Conservation (phyloP, 2,329 filamentous ascomycete genomes). For the Pseudogymnoascus sp. region DNA sequence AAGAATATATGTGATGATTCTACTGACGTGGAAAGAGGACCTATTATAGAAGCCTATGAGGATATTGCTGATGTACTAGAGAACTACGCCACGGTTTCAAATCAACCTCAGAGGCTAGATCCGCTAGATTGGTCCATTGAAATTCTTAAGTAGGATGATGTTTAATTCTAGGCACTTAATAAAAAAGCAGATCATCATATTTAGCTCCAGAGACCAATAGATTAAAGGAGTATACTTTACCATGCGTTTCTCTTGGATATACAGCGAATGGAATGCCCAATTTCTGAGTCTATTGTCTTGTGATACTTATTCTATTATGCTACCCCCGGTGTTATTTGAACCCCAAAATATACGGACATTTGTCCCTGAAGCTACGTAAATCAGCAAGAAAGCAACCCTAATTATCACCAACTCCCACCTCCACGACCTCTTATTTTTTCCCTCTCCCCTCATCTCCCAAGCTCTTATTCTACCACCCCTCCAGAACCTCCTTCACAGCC, state of each 20-base stretch:
- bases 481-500: neutral
- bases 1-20: neutral
- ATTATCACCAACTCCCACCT: neutral
- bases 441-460: neutral
- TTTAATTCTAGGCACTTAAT: neutral
- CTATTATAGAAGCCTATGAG: neutral
- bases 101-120: neutral
- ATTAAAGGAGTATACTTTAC: no score
- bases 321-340: neutral
- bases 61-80: neutral
- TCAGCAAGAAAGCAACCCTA: neutral
- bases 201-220: neutral
- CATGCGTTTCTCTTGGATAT: no score
- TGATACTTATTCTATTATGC: neutral
- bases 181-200: neutral
- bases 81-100: neutral
- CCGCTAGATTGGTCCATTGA: neutral
- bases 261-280: no score
- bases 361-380: neutral
- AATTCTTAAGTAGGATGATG: neutral
- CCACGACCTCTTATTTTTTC: neutral
- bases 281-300: conserved; percentile 14
- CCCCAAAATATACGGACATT: neutral
- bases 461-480: neutral
- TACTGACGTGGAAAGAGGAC: neutral